A percentile compares a stretch with the other conserved stretches of the same genome.
Conservation (phyloP, 1,284 basidiomycete species). For the Fomitopsis palustris region DNA sequence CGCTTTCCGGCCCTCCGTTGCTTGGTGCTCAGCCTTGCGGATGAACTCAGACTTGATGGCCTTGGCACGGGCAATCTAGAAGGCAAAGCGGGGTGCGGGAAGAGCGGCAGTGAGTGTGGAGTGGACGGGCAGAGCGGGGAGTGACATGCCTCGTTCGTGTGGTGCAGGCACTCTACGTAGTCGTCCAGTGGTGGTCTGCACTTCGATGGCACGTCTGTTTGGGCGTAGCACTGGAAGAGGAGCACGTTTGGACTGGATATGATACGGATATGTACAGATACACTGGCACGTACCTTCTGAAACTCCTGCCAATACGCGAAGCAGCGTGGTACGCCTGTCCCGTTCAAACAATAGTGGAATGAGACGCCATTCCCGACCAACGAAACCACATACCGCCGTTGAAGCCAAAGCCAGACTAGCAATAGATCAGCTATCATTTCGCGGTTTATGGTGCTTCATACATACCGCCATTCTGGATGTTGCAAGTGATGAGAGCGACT, state of each 20-base stretch:
- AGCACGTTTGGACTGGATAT: constrained; percentile 1
- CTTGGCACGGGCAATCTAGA: constrained; percentile 71
- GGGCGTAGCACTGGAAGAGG: constrained; percentile 75
- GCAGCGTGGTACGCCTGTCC: constrained; percentile 81
- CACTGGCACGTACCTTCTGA: constrained; percentile 52
- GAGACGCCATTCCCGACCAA: not conserved
- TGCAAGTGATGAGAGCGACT: not conserved
- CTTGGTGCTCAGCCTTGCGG: constrained; percentile 61
- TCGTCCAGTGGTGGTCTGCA: constrained; percentile 80
- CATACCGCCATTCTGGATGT: constrained; percentile 34
- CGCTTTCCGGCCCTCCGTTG: constrained; percentile 66
- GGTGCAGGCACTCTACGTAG: constrained; percentile 92
- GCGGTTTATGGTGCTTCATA: constrained; percentile 1
- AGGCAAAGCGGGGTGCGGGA: not conserved
- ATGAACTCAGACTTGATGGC: constrained; percentile 73
- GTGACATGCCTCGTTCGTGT: constrained; percentile 78
- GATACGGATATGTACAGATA: not conserved
- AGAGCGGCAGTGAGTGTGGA: not conserved
- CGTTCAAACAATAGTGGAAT: constrained; percentile 9
- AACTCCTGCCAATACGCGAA: constrained; percentile 94
- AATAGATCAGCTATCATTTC: not conserved
- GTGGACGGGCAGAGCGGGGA: not conserved
- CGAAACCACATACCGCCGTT: constrained; percentile 48
- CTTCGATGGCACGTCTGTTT: constrained; percentile 72
- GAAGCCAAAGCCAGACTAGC: constrained; percentile 59